Base-by-base conservation (phyloP, 305 asterid species). In the Fraxinus baroniana region DNA sequence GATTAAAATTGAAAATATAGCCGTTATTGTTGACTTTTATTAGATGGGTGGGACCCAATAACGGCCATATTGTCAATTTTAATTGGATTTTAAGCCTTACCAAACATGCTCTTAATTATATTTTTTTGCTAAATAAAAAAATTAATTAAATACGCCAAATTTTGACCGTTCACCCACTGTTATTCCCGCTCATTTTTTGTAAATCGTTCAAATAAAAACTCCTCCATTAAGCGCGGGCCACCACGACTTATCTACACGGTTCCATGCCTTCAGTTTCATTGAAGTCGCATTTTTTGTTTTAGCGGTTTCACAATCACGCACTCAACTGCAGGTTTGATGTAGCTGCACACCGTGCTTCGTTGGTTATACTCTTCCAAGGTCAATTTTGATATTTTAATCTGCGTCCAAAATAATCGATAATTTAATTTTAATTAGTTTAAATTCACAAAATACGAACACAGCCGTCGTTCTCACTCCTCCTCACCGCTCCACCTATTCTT, bases 161-260 rank as follows among this genome's bases (percentile, higher is more conserved):
- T 80, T 77, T 83, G 57, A 76, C 81, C 70, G 81, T 57, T 70
- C 28, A 77, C 79, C 52, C 87, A 79, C 91, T 62, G 89, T 90
- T 80, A 87, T 87, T 91, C 94, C 91, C 93, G 91, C 92, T 87
- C 89, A 49, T 73, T 79, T 83, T 39, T 52, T 32, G 57, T 74
- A 17, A 66, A 44, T 78, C n/a, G 82, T 92, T 86, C 82, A 85
- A 90, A 90, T 76, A 55, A 33, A 78, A 81, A 18, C 18, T 64
- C 78, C 82, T 15, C 35, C 12, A 18, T 24, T 68, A 35, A 62
- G 80, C 81, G 88, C 83, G 86, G 89, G 62, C 81, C 83, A 28
- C 77, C 9, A 28, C 77, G 73, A 70, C 79, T 10, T 37, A 36
- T 41, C 68, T 28, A 76, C 72, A 70, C 84, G 76, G 81, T 74